Evolutionary conservation across 306 rosid species (phyloP), one percentile per base, ranked within the genome.

Genomic region (Bauhinia variegata): DNA sequence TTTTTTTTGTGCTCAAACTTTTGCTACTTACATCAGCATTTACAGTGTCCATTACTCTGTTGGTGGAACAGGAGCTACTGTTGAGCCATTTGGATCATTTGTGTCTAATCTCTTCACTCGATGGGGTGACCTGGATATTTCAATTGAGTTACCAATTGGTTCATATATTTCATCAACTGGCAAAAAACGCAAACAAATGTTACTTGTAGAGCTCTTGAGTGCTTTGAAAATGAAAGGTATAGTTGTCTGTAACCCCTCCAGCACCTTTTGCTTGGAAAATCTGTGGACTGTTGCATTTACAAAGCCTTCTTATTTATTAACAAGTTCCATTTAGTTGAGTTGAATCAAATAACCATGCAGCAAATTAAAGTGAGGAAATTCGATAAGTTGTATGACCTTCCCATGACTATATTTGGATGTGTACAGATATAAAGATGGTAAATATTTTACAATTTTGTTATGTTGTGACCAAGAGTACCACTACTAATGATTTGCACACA

Each of bases 71-170:
- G 98, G 98, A 67, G 96, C 99, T 73, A 86, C 80, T 41, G 86
- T 90, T 63, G 97, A 90, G 75, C 95, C 97, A n/a, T 93, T 83
- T 83, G 99, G 99, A 34, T 93, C 97, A 30, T 90, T 90, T 81
- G 91, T 85, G 33, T 89, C 97, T 15, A 77, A 77, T 74, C 91
- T 89, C 55, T 93, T 88, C 75, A 75, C 95, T 0, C 76, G 83
- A 23, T 88, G 91, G 95, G 95, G 90, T 65, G 99, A 93, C 76
- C 78, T 93, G 91, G 99, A 93, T 79, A 68, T 93, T 77, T 88
- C 99, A 7, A 60, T 90, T 30, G 88, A 88, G 37, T 68, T 93
- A 59, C n/a, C 75, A 58, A 83, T 78, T 75, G 88, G 95, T 77
- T 76, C 86, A 39, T 80, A 59, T 60, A 77, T 86, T 74, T 80